Base-by-base conservation (phyloP, 202 grass and related monocot species). In the Saccharum hybrid region DNA sequence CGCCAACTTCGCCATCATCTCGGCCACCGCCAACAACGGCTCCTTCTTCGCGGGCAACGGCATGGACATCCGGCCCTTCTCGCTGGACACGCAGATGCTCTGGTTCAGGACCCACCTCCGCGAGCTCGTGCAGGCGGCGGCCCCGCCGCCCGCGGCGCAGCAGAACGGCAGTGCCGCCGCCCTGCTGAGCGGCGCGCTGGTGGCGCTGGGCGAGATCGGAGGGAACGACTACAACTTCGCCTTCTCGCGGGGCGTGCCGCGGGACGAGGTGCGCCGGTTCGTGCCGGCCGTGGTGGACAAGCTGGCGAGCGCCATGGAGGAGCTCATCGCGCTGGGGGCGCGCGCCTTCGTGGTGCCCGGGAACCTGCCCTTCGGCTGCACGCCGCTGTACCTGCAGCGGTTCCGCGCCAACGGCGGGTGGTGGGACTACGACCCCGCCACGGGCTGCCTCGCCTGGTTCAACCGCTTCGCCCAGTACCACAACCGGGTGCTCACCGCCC, bases 161-260 rank as follows among this genome's bases (percentile, higher is more conserved):
- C 71, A 16, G 59, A 7, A 3, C 51, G 33, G 31, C 70, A 30
- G 7, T 23, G 5, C 45, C 46, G 43, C 43, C 43, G 11, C 43
- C 43, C 45, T 90, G 15, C 54, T 92, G 33, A 31, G 68, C 40
- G 89, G 52, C 41, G 90, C 93, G 72, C 89, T 99, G 10, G 76
- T 99, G 67, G 56, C 84, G 19, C 18, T 96, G 3, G 96, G 96
- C 28, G 96, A 96, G 75, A 96, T 99, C 14, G 96, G 96, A 33
- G 96, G 93, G 22, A 99, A 99, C 72, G 96, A 96, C 74, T 94
- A 96, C 87, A 94, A 99, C 85, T 63, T 90, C 4, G 84, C 85
- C 26, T 90, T 99, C 75, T 0, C 43, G 9, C 1, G 28, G 0
- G 89, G 69, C 12, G 83, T 81, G 70, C 59, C 87, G 15, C 63